phyloP scores from a whole-genome alignment of 1,284 basidiomycete species.

The Fistulina hepatica region DNA sequence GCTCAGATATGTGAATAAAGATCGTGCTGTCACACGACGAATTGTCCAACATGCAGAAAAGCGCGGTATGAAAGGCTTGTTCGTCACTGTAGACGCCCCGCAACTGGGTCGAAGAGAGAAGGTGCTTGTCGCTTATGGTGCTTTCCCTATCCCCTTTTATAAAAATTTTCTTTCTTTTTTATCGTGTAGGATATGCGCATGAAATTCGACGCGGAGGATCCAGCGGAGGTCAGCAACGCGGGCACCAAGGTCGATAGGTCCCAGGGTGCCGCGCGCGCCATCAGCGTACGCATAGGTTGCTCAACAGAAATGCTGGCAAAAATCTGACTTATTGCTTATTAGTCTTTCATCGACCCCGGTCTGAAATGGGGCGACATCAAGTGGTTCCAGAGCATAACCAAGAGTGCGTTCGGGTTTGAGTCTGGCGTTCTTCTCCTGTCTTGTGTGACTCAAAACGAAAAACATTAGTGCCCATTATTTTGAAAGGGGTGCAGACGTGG shows the following conservation, averaged over 20 bases:
- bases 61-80: constrained; percentile 76
- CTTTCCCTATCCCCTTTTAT: background rate
- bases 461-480: constrained; percentile 70
- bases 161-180: constrained; percentile 3
- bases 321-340: constrained; percentile 8
- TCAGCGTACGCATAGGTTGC: constrained; percentile 47
- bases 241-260: constrained; percentile 65
- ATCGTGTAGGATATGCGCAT: constrained; percentile 78
- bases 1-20: constrained; percentile 78
- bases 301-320: constrained; percentile 1
- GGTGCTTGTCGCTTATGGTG: constrained; percentile 30
- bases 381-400: constrained; percentile 86
- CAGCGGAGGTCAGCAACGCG: constrained; percentile 50
- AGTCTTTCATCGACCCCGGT: constrained; percentile 91
- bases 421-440: background rate
- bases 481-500: constrained; percentile 69
- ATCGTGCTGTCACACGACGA: constrained; percentile 70
- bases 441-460: constrained; percentile 1
- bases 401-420: constrained; percentile 38
- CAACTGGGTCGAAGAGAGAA: constrained; percentile 86
- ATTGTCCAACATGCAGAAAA: constrained; percentile 79
- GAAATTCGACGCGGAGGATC: constrained; percentile 85
- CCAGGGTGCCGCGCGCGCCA: constrained; percentile 91
- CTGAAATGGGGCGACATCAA: constrained; percentile 80
- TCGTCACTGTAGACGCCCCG: constrained; percentile 90